Percentiles rank a stretch among this genome's conserved stretches.
phyloP scores from a whole-genome alignment of 1,139 yeast species.

The Nakaseomyces delphensis region DNA sequence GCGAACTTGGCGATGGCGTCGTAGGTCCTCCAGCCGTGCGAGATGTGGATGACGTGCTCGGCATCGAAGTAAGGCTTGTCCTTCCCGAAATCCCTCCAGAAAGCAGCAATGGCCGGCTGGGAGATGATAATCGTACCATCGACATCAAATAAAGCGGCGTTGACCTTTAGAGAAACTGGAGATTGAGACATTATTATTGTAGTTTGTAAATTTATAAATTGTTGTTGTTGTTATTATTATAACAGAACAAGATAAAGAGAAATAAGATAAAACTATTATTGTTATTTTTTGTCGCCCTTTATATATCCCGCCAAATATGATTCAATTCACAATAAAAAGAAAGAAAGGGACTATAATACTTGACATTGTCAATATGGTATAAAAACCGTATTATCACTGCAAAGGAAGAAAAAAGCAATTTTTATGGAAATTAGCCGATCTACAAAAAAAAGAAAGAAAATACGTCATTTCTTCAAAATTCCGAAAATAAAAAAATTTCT shows the following conservation, averaged over 20 bases:
- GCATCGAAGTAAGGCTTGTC: conserved; percentile 64
- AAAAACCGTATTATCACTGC: not conserved
- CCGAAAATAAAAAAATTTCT: not conserved
- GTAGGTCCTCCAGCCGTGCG: conserved; percentile 77
- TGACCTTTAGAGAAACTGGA: conserved; percentile 29
- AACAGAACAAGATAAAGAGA: too few species aligned
- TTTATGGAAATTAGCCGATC: not conserved
- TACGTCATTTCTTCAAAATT: not conserved
- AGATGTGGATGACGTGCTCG: conserved; percentile 58
- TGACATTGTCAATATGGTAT: not conserved
- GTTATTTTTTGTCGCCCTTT: not conserved
- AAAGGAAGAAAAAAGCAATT: not conserved
- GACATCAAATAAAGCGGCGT: conserved; percentile 58
- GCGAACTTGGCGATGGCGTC: conserved; percentile 70
- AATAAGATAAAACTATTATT: too few species aligned
- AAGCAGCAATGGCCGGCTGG: conserved; percentile 62
- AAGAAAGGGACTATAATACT: not conserved
- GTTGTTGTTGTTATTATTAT: too few species aligned
- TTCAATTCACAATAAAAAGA: not conserved
- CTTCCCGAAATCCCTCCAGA: conserved; percentile 68
- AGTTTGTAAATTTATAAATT: not conserved
- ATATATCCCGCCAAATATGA: conserved; percentile 3
- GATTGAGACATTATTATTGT: conserved; percentile 16
- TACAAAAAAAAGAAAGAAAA: not conserved
- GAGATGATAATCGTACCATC: conserved; percentile 66